These are phyloP conservation scores for Dendrothele bispora DNA, from an alignment of 768 basidiomycete species.

Conservation along the genomic window DNA sequence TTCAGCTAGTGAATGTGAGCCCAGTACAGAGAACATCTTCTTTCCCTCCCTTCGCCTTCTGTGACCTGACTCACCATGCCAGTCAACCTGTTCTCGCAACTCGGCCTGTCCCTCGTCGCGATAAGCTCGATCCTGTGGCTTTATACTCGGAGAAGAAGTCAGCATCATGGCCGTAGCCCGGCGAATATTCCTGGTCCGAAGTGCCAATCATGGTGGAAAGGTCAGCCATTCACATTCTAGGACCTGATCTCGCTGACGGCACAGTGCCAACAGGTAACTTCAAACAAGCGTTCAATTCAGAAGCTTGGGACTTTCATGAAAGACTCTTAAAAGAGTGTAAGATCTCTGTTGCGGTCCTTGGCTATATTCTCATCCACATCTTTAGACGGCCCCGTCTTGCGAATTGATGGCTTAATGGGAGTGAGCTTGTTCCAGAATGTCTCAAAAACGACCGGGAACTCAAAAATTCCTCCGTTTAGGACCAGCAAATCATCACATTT, in stretches of 20 bases:
- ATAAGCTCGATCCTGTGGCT: too few relatives aligned
- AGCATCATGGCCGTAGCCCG: background rate
- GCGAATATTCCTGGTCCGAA: background rate
- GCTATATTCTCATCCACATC: background rate
- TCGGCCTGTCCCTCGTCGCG: too few relatives aligned
- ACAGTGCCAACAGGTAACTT: background rate
- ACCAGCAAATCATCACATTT: background rate
- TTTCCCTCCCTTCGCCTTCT: too few relatives aligned
- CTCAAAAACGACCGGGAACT: too few relatives aligned
- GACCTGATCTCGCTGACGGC: background rate
- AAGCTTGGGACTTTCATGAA: background rate
- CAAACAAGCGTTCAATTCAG: background rate
- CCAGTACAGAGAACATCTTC: too few relatives aligned
- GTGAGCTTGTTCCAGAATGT: background rate
- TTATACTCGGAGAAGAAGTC: too few relatives aligned
- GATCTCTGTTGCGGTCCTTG: background rate
- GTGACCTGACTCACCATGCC: too few relatives aligned
- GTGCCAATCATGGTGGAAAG: conserved; percentile 1
- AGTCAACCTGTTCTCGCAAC: too few relatives aligned
- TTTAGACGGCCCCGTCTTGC: background rate
- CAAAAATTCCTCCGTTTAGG: too few relatives aligned
- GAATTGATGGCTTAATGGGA: background rate
- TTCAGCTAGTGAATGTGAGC: too few relatives aligned
- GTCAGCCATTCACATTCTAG: background rate
- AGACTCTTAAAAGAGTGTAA: background rate